These are phyloP conservation scores for Solanum virginianum DNA, from an alignment of 257 asterid species.

Conservation along the genomic window DNA sequence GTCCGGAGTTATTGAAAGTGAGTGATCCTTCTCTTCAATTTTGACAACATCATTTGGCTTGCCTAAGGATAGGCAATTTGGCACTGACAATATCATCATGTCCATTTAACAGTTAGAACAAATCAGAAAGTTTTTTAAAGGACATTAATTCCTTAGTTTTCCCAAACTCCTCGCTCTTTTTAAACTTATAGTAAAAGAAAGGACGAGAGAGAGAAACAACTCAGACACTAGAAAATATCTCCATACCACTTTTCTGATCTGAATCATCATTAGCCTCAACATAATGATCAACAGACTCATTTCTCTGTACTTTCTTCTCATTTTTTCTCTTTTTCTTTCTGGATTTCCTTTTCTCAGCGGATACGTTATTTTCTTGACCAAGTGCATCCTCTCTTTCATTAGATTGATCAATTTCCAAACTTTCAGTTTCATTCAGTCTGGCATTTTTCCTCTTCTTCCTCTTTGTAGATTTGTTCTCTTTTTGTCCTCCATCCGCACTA, in stretches of 20 bases:
- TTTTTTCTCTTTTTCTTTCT: slow-evolving; percentile 29
- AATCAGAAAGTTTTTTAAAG: not conserved
- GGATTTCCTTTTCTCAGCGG: slow-evolving; percentile 9
- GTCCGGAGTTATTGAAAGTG: slow-evolving; percentile 10
- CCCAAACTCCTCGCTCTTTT: not conserved
- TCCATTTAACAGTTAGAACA: slow-evolving; percentile 14
- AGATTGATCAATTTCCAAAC: not conserved
- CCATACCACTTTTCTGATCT: not conserved
- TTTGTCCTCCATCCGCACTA: slow-evolving; percentile 12
- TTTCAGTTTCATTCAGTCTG: not conserved
- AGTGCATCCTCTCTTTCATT: slow-evolving; percentile 11
- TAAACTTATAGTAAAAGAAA: not conserved
- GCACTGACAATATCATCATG: slow-evolving; percentile 8
- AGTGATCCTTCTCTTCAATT: slow-evolving; percentile 13
- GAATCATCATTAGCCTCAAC: not conserved
- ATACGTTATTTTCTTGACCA: slow-evolving; percentile 9
- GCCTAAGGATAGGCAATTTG: not conserved
- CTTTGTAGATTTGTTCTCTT: slow-evolving; percentile 17
- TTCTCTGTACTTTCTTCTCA: slow-evolving; percentile 13
- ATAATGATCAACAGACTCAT: not conserved
- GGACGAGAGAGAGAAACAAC: not conserved
- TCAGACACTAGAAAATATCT: not conserved
- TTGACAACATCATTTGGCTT: not conserved
- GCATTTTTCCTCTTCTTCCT: slow-evolving; percentile 13
- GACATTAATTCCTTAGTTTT: not conserved